Conservation (phyloP, 2,329 filamentous ascomycete species). For the Xylariaceae sp. region DNA sequence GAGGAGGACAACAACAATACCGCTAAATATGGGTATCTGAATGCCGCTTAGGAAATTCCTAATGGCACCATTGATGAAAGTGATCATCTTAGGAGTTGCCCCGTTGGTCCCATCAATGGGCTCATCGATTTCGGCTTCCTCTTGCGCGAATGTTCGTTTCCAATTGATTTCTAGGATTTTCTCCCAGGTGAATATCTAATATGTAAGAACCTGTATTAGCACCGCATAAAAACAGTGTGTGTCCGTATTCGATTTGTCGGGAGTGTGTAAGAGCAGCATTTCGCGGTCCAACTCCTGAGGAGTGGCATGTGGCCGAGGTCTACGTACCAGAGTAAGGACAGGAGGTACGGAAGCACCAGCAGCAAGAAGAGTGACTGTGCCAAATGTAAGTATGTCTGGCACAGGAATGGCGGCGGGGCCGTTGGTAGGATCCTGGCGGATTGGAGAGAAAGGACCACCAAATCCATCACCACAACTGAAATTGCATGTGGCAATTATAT, state of each 20-base stretch:
- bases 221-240: neutral
- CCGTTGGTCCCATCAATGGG: slow-evolving; percentile 52
- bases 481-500: slow-evolving; percentile 43
- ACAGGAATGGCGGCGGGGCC: slow-evolving; percentile 61
- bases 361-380: slow-evolving; percentile 55
- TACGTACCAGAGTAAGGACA: slow-evolving; percentile 51
- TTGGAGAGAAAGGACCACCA: slow-evolving; percentile 49
- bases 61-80: slow-evolving; percentile 52
- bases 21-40: slow-evolving; percentile 56
- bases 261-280: neutral
- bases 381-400: slow-evolving; percentile 53
- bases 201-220: slow-evolving; percentile 2
- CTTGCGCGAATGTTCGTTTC: slow-evolving; percentile 42
- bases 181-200: slow-evolving; percentile 51
- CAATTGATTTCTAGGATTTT: slow-evolving; percentile 62
- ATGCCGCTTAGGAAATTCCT: slow-evolving; percentile 51
- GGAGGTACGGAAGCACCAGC: slow-evolving; percentile 63
- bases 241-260: neutral
- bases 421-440: slow-evolving; percentile 52
- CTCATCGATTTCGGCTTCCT: slow-evolving; percentile 35
- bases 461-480: slow-evolving; percentile 41
- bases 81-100: slow-evolving; percentile 49
- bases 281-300: too few species aligned
- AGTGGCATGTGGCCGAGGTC: neutral
- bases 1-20: slow-evolving; percentile 55